Evolutionary conservation across 495 filamentous ascomycete genomes (phyloP), one percentile per base, ranked within the genome.

Genomic region (Astrothelium subdiscretum): DNA sequence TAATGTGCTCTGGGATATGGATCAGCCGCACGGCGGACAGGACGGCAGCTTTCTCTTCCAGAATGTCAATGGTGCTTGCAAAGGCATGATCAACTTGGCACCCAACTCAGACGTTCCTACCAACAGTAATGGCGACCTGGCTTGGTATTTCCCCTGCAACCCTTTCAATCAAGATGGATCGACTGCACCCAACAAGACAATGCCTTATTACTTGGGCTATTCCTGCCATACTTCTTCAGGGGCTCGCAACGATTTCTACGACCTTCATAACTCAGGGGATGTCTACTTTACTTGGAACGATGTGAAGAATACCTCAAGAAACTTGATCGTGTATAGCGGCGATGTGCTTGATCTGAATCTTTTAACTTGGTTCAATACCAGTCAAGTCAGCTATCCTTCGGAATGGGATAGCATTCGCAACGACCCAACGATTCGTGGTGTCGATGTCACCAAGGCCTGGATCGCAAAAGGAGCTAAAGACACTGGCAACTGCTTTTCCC

Each of bases 21-120:
- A 85, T 0, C 77, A 83, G 61, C 87, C 87, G 70, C 84, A 92
- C 72, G 90, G 86, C 52, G 95, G 92, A 0, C 79, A 87, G 69
- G 95, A 99, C 73, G 91, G 88, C 54, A 97, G 91, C 69, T 99
- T 99, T 73, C 77, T 97, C 68, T 99, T 99, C 76, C 95, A 99
- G 72, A 94, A 97, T 68, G 95, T 99, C 71, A 99, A 99, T 68
- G 95, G 94, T 20, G 89, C 88, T 59, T 99, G 95, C 81, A 99
- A 97, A 74, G 90, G 82, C 2, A 73, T 97, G 5, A 95, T 99
- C 69, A 95, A 81, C 1, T 74, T 79, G 0, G 81, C 85, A 2
- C 74, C 79, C 2, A 80, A 76, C 24, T 92, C 92, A 2, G 86
- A 87, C 67, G 84, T 99, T 12, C 91, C 91, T 1, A 88, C 86